Percentiles rank a stretch among this genome's conserved stretches.
phyloP scores from a whole-genome alignment of 1,284 basidiomycete genomes.

The Phellopilus nigrolimitatus region DNA sequence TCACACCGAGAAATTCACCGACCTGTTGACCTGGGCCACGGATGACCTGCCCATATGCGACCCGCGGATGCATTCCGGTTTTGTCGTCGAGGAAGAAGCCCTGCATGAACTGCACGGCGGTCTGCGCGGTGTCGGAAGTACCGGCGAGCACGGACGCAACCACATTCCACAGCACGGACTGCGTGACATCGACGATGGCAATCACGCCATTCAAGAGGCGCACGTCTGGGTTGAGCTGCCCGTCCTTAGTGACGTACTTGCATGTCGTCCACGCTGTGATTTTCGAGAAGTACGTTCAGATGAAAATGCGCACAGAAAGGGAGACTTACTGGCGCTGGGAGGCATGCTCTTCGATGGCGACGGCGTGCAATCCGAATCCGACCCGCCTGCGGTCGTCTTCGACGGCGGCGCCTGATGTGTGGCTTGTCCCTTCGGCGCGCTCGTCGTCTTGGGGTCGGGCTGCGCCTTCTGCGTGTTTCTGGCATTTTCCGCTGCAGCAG shows the following conservation, averaged over 20 bases:
- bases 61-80: constrained; percentile 64
- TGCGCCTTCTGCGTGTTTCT: constrained; percentile 25
- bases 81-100: constrained; percentile 55
- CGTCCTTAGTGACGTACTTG: constrained; percentile 51
- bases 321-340: constrained; percentile 40
- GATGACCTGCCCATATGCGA: constrained; percentile 61
- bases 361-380: constrained; percentile 35
- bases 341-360: constrained; percentile 39
- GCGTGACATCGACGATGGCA: constrained; percentile 48
- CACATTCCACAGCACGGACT: constrained; percentile 59
- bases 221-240: constrained; percentile 63
- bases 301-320: constrained; percentile 21
- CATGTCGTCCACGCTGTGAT: constrained; percentile 54
- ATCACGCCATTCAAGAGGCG: constrained; percentile 50
- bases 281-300: background rate
- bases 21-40: constrained; percentile 53
- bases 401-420: constrained; percentile 12
- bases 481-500: constrained; percentile 11
- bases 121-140: constrained; percentile 34
- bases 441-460: constrained; percentile 22
- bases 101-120: constrained; percentile 43
- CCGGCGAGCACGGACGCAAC: constrained; percentile 49
- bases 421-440: constrained; percentile 3
- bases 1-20: constrained; percentile 56
- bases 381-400: constrained; percentile 16